phyloP scores from a whole-genome alignment of 306 rosid genomes.

The Acmispon strigosus region DNA sequence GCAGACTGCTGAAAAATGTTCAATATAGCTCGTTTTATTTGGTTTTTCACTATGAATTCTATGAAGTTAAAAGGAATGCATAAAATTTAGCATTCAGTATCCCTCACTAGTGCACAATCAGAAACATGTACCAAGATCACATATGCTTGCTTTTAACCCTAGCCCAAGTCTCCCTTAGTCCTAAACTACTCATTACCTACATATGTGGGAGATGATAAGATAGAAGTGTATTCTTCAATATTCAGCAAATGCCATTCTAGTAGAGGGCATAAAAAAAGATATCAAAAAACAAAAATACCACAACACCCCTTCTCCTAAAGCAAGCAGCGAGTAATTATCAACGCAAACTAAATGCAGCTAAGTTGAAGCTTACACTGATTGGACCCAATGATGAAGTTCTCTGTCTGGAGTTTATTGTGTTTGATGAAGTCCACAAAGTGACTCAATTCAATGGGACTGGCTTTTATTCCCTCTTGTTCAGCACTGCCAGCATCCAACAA shows the following conservation, averaged over 20 bases:
- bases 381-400: slow-evolving; percentile 65
- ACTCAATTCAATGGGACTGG: slow-evolving; percentile 56
- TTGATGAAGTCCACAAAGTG: slow-evolving; percentile 60
- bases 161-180: background rate
- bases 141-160: background rate
- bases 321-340: background rate
- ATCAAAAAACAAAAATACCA: background rate
- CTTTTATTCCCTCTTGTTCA: slow-evolving; percentile 77
- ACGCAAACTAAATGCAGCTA: slow-evolving; percentile 8
- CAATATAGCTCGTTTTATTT: background rate
- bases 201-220: background rate
- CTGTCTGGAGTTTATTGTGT: slow-evolving; percentile 55
- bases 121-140: background rate
- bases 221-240: background rate
- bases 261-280: background rate
- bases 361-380: slow-evolving; percentile 57
- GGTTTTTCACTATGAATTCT: background rate
- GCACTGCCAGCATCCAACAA: slow-evolving; percentile 49
- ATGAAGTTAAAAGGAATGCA: background rate
- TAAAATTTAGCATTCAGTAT: background rate
- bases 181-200: background rate
- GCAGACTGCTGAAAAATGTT: background rate
- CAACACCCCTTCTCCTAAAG: background rate
- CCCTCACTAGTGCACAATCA: background rate
- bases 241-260: background rate